Conservation (phyloP, 2,329 filamentous ascomycete species). For the Apiospora phragmitis region DNA sequence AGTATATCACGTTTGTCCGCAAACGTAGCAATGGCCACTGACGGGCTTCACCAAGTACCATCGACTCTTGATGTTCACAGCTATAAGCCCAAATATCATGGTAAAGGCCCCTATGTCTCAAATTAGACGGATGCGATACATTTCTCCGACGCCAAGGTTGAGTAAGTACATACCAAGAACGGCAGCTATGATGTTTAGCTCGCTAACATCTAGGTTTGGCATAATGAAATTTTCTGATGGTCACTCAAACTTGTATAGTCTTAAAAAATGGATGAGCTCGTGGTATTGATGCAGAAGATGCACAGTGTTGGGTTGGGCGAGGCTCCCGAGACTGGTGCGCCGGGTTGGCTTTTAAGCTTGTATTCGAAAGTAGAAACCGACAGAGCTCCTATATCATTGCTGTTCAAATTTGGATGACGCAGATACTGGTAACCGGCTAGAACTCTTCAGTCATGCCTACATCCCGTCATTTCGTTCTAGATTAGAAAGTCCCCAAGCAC, state of each 20-base stretch:
- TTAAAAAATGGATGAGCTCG: not conserved
- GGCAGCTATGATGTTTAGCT: conserved; percentile 52
- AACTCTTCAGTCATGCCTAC: not conserved
- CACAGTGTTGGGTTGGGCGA: not conserved
- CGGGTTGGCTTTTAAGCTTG: not conserved
- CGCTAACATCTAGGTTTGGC: conserved; percentile 49
- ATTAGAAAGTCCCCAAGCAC: not conserved
- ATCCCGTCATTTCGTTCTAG: not conserved
- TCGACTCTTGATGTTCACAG: conserved; percentile 51
- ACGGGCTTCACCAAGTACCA: conserved; percentile 59
- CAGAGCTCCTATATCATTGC: not conserved
- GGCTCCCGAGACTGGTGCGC: not conserved
- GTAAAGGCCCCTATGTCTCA: conserved; percentile 43
- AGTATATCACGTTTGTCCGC: too few relatives aligned
- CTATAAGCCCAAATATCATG: conserved; percentile 49
- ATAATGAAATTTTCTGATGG: conserved; percentile 27
- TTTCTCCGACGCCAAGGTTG: not conserved
- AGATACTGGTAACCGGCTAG: not conserved
- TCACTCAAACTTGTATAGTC: not conserved
- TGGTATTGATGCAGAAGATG: not conserved
- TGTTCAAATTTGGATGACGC: not conserved
- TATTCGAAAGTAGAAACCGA: not conserved
- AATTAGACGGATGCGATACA: not conserved
- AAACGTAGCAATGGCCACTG: conserved; percentile 24
- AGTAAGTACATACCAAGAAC: conserved; percentile 39